Percentiles rank a stretch among this genome's conserved stretches.
Evolutionary conservation across 257 asterid species (phyloP).

Genomic region (Penstemon davidsonii): DNA sequence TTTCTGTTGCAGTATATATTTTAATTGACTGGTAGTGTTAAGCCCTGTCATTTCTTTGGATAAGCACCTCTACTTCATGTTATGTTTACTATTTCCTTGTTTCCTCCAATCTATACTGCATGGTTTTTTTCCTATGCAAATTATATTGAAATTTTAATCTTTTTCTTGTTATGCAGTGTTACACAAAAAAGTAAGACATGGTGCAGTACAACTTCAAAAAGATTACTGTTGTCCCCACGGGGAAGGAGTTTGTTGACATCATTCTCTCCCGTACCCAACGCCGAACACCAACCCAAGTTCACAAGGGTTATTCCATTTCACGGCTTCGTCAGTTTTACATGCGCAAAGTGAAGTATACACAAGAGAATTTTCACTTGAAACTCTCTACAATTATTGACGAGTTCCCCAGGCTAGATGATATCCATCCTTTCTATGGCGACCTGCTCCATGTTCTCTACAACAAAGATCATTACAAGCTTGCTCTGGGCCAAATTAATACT

Average conservation of each 20-base stretch:
- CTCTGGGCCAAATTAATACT: conserved; percentile 90
- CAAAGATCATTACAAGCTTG: conserved; percentile 97
- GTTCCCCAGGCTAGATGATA: conserved; percentile 86
- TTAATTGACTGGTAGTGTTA: too few species aligned
- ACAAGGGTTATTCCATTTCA: conserved; percentile 93
- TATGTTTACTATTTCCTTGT: too few species aligned
- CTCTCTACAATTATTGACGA: conserved; percentile 86
- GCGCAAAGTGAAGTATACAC: conserved; percentile 93
- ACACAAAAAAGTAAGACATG: conserved; percentile 43
- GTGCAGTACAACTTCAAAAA: conserved; percentile 95
- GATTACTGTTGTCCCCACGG: conserved; percentile 86
- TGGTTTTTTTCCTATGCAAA: too few species aligned
- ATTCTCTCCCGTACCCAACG: conserved; percentile 95
- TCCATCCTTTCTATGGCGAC: conserved; percentile 97
- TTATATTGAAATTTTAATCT: too few species aligned
- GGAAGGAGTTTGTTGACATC: conserved; percentile 87
- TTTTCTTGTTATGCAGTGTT: neutral
- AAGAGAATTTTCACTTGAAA: conserved; percentile 78
- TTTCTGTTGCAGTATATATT: too few species aligned
- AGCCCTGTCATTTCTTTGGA: too few species aligned
- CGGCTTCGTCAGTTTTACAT: conserved; percentile 91
- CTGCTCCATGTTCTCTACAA: conserved; percentile 91
- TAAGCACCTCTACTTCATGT: too few species aligned
- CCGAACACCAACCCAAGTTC: conserved; percentile 94
- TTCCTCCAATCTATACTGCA: too few species aligned